Base-by-base conservation (phyloP, 2,329 filamentous ascomycete genomes). In the Neofusicoccum ribis region DNA sequence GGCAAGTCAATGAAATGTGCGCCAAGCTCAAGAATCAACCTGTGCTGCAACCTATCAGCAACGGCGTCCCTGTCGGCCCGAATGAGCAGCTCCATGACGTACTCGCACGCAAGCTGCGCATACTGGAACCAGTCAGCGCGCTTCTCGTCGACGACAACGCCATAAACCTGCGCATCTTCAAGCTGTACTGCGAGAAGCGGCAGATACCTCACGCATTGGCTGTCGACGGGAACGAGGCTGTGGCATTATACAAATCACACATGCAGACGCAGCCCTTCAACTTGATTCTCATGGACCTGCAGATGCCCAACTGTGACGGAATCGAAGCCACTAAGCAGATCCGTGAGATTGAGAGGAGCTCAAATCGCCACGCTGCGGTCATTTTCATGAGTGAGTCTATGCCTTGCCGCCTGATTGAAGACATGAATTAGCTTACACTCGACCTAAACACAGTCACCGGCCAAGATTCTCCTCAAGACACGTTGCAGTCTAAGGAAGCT, bases 131-230 rank as follows among this genome's bases (percentile, higher is more conserved):
- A 2, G 6, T 59, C 31, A 43, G 41, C 66, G 60, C 77, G 6
- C 73, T 84, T 0, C 70, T 84, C 0, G 82, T 83, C 0, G 82
- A 84, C 66, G 82, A 83, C 66, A 84, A 84, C 51, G 63, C 77
- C 2, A 79, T 84, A 63, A 84, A 84, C 23, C 75, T 83, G 0
- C 81, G 81, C 20, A 82, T 84, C 31, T 68, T 84, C 34, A 73
- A 78, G 17, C 81, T 82, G 70, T 83, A 83, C 68, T 80, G 82
- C 58, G 77, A 79, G 63, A 79, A 79, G 47, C 74, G 80, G 11
- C 75, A 77, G 0, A 74, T 82, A 27, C 75, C 79, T 15, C 82
- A 81, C 31, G 70, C 75, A 15, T 77, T 77, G 1, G 81, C 81
- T 1, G 74, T 75, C 6, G 79, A 84, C 47, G 81, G 82, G 1